phyloP scores from a whole-genome alignment of 192 early-diverging fungal genomes.

The Backusella parvicylindrica region DNA sequence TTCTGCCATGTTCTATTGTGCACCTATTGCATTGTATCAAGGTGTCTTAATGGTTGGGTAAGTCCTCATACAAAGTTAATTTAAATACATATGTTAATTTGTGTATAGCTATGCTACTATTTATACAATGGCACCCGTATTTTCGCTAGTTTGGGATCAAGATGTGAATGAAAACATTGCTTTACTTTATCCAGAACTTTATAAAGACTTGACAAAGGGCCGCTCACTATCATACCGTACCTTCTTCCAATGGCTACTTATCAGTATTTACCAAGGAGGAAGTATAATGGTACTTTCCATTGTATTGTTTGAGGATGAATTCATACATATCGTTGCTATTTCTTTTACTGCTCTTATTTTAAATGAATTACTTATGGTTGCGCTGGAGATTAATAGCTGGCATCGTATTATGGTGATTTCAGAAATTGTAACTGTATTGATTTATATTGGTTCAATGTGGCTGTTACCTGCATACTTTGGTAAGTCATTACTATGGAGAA shows the following conservation, averaged over 20 bases:
- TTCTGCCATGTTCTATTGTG: slow-evolving; percentile 94
- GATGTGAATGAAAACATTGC: slow-evolving; percentile 90
- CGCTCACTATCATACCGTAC: slow-evolving; percentile 88
- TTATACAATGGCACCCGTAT: slow-evolving; percentile 96
- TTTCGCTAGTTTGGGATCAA: slow-evolving; percentile 89
- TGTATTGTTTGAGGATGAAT: slow-evolving; percentile 93
- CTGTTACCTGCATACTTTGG: slow-evolving; percentile 90
- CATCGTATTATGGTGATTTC: slow-evolving; percentile 87
- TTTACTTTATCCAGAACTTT: slow-evolving; percentile 88
- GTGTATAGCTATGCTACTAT: slow-evolving; percentile 76
- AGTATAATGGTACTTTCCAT: slow-evolving; percentile 94
- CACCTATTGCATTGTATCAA: slow-evolving; percentile 94
- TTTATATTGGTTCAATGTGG: slow-evolving; percentile 89
- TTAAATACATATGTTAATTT: not conserved
- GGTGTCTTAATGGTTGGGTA: slow-evolving; percentile 78
- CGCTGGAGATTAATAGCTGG: slow-evolving; percentile 92
- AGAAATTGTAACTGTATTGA: slow-evolving; percentile 72
- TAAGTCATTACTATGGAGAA: slow-evolving; percentile 29
- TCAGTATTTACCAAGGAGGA: slow-evolving; percentile 95
- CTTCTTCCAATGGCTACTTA: slow-evolving; percentile 92
- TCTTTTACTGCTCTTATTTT: slow-evolving; percentile 92
- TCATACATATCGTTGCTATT: slow-evolving; percentile 92
- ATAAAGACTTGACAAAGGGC: slow-evolving; percentile 91
- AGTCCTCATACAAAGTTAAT: not conserved
- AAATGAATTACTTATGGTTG: slow-evolving; percentile 96